Conservation (phyloP, 805 yeast genomes). For the Millerozyma miso region DNA sequence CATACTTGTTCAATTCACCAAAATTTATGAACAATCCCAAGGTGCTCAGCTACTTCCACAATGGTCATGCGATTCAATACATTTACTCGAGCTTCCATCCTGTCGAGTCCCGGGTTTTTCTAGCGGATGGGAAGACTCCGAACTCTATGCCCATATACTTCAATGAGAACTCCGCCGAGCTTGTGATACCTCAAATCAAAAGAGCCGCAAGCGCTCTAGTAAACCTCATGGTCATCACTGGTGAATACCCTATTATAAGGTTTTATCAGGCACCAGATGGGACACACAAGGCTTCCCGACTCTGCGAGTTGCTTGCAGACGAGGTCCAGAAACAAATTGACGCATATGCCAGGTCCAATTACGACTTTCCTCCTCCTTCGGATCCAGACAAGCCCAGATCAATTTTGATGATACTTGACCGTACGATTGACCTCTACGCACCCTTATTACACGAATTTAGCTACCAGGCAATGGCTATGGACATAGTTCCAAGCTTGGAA, state of each 20-base stretch:
- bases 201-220: constrained; percentile 63
- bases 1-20: constrained; percentile 15
- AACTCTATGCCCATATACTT: constrained; percentile 71
- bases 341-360: constrained; percentile 65
- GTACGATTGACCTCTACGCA: constrained; percentile 77
- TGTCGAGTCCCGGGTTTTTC: constrained; percentile 64
- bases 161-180: constrained; percentile 57
- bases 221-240: constrained; percentile 69
- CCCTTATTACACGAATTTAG: constrained; percentile 87
- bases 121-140: constrained; percentile 49
- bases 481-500: constrained; percentile 47
- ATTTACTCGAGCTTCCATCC: constrained; percentile 49
- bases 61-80: constrained; percentile 23
- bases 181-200: constrained; percentile 55
- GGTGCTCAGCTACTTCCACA: constrained; percentile 27
- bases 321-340: constrained; percentile 70
- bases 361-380: constrained; percentile 57
- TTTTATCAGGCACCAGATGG: constrained; percentile 54
- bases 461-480: constrained; percentile 90
- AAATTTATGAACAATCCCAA: constrained; percentile 28
- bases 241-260: constrained; percentile 85
- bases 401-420: constrained; percentile 70
- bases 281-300: constrained; percentile 49
- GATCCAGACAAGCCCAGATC: constrained; percentile 60
- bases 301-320: constrained; percentile 68